Evolutionary conservation across 345 rosid genomes (phyloP).

Genomic region (Linum usitatissimum): DNA sequence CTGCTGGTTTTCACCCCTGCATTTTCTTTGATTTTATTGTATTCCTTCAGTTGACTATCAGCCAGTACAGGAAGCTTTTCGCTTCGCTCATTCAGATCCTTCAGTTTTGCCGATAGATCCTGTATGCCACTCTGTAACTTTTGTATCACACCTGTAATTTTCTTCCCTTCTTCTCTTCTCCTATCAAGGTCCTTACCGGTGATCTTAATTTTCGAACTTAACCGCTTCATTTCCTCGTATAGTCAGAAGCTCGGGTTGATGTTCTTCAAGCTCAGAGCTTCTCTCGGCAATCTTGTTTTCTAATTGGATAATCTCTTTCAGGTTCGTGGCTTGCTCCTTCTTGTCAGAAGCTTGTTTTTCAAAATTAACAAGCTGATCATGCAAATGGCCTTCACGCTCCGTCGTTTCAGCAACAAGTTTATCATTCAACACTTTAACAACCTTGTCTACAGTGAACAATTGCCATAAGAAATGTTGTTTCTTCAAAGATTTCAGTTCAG

Average conservation of each 20-base stretch:
- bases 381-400: constrained; percentile 47
- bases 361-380: constrained; percentile 45
- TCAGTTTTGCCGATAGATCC: constrained; percentile 64
- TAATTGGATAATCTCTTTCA: constrained; percentile 61
- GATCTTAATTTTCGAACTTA: constrained; percentile 73
- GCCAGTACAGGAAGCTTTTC: constrained; percentile 60
- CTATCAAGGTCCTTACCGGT: constrained; percentile 64
- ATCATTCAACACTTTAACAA: constrained; percentile 41
- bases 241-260: constrained; percentile 81
- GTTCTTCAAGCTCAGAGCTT: constrained; percentile 50
- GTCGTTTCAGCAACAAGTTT: constrained; percentile 60
- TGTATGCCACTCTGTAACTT: constrained; percentile 53
- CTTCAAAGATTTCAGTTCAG: constrained; percentile 83
- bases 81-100: constrained; percentile 63
- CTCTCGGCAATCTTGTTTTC: constrained; percentile 80
- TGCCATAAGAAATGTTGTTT: constrained; percentile 79
- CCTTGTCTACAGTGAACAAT: constrained; percentile 65
- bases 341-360: constrained; percentile 49
- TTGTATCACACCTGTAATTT: constrained; percentile 50
- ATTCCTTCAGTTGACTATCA: constrained; percentile 66
- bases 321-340: constrained; percentile 66
- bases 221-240: constrained; percentile 76
- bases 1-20: constrained; percentile 85
- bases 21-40: constrained; percentile 82
- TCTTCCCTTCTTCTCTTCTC: constrained; percentile 61